Base-by-base conservation (phyloP, 2,329 filamentous ascomycete genomes). In the Stromatinia cepivora region DNA sequence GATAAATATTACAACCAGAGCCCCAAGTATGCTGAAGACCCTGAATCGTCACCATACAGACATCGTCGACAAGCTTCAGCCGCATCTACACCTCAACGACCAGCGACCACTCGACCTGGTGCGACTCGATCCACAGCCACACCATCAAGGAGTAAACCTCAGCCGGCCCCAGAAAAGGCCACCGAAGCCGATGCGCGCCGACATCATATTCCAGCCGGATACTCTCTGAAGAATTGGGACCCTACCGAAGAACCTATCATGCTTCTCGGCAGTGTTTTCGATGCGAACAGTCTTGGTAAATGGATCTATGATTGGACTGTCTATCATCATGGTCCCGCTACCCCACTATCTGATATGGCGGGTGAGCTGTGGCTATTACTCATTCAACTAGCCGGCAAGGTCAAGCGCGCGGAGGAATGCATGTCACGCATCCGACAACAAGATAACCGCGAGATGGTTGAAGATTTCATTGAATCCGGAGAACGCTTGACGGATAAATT, bases 281-380 rank as follows among this genome's bases (percentile, higher is more conserved):
- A 98, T 79, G 92, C 94, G 78, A 97, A 98, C 85, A 97, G 93
- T 36, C 86, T 99, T 42, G 95, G 95, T 77, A 97, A 97, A 82
- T 99, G 95, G 95, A 96, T 99, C 78, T 99, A 97, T 81, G 95
- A 98, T 85, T 99, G 95, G 95, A 97, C 95, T 25, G 92, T 97
- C 73, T 97, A 92, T 83, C 90, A 91, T 79, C 90, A 96, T 75
- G 92, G 92, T 50, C 87, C 93, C 20, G 87, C 87, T 53, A 93
- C 91, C 15, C 92, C 93, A 64, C 92, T 97, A 77, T 88, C 93
- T 66, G 93, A 97, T 74, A 90, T 97, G 81, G 94, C 95, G 3
- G 95, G 94, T 75, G 94, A 98, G 77, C 85, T 99, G 67, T 99
- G 95, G 95, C 86, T 98, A 34, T 86, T 97, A 62, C 87, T 98